A percentile compares a stretch with the other conserved stretches of the same genome.
Conservation (phyloP, 148 eudicot genomes). For the Cornus florida region DNA sequence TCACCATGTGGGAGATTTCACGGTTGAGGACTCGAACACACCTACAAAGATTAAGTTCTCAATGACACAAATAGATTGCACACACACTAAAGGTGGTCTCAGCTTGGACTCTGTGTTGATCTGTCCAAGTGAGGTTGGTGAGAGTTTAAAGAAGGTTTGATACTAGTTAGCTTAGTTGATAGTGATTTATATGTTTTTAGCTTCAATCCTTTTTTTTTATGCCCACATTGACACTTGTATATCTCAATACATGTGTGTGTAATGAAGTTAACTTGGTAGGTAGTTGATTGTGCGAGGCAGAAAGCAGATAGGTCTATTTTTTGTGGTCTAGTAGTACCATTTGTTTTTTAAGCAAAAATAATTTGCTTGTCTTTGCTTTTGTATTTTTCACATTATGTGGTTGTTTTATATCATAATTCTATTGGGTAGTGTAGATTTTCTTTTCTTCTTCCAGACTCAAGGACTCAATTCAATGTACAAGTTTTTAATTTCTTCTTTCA, state of each 20-base stretch:
- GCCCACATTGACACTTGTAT: no score
- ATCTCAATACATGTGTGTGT: no score
- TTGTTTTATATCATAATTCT: no score
- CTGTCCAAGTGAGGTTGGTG: constrained; percentile 33
- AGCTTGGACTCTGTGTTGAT: constrained; percentile 69
- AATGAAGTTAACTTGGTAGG: neutral
- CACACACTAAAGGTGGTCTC: constrained; percentile 76
- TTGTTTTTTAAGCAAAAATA: neutral
- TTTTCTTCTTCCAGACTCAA: no score
- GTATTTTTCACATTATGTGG: no score
- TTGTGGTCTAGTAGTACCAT: neutral
- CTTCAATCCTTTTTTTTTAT: no score
- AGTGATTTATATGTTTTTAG: no score
- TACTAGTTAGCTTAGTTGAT: neutral
- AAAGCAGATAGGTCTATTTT: neutral
- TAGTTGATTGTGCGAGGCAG: neutral
- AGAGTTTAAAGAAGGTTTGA: constrained; percentile 5
- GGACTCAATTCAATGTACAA: no score
- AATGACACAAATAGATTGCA: constrained; percentile 77
- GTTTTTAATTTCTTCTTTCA: no score
- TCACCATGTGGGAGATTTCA: constrained; percentile 66
- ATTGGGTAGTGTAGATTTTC: no score
- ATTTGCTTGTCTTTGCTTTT: no score
- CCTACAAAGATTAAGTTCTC: constrained; percentile 52
- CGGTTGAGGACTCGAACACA: constrained; percentile 23